Base-by-base conservation (phyloP, 2,329 filamentous ascomycete species). In the Aspergillus amoenus region DNA sequence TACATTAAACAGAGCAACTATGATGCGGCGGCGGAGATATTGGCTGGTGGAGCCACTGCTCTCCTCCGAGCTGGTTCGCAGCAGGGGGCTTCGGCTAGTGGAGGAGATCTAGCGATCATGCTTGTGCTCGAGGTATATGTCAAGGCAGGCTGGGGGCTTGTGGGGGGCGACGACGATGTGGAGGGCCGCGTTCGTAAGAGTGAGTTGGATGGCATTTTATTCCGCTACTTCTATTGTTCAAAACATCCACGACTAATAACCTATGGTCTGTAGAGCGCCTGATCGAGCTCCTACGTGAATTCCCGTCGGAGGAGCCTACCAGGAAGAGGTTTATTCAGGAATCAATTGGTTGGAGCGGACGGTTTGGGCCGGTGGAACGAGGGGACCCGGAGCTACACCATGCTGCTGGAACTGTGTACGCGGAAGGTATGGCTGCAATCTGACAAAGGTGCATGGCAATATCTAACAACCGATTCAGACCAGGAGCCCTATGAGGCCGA, bases 351-450 rank as follows among this genome's bases (percentile, higher is more conserved):
- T 99, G 94, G 94, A 95, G 91, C 56, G 83, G 86, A 55, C 93
- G 89, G 72, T 88, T 86, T 69, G 91, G 93, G 65, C 90, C 94
- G 45, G 91, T 90, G 72, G 93, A 94, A 47, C 89, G 91, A 50
- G 94, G 94, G 59, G 94, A 99, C 70, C 89, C 93, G 3, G 94
- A 97, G 68, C 81, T 99, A 55, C 94, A 99, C 76, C 93, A 97
- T 76, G 92, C 96, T 43, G 88, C 88, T 37, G 94, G 94, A 50
- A 87, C 86, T 32, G 79, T 97, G 43, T 96, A 91, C 73, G 93
- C 93, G n/a, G 89, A 95, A 69, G 82, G 84, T 84, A 68, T 65
- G 47, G 34, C 24, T 32, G 42, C 34, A 37, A 22, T 4, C 17
- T 12, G 5, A 47, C 27, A 41, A 41, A 8, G 42, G 42, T 8